Base-by-base conservation (phyloP, 768 basidiomycete genomes). In the Pisolithus orientalis region DNA sequence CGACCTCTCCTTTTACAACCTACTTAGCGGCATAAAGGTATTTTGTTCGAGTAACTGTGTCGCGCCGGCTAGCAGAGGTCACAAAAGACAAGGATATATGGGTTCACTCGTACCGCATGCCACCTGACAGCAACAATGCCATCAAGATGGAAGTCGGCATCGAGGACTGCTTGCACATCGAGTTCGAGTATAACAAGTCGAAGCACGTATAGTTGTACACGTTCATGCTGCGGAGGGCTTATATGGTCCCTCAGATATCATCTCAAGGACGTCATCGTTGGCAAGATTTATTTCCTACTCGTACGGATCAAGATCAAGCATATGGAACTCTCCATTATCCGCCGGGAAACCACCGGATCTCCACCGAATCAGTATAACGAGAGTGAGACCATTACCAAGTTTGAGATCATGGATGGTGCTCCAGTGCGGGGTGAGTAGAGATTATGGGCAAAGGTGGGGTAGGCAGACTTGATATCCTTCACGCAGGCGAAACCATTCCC, bases 91-190 rank as follows among this genome's bases (percentile, higher is more conserved):
- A 78, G 65, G 96, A 99, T 56, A 65, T 97, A 17, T 98, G 95
- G 95, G 95, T 98, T 4, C 95, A 99, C 68, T 95, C 90, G 4
- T 99, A 88, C 75, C 87, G 94, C 37, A 97, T 97, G 91, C 96
- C 95, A 9, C 94, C 95, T 51, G 96, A 98, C 69, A 90, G 83
- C 63, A 97, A 96, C 69, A 97, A 95, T 67, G 87, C 91, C 39
- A 98, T 98, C 73, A 97, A 95, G 78, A 98, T 99, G 96, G 96
- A 97, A 72, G 96, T 98, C 37, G 96, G 96, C 8, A 99, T 99
- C 54, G 96, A 98, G 67, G 96, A 98, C 64, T 98, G 96, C 68
- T 70, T 98, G 61, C 95, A 98, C 67, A 99, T 98, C 61, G 96
- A 97, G 66, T 98, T 97, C 58, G 96, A 98, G 73, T 98, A 99